phyloP scores from a whole-genome alignment of 1,284 basidiomycete species.

The Leccinum fallax region DNA sequence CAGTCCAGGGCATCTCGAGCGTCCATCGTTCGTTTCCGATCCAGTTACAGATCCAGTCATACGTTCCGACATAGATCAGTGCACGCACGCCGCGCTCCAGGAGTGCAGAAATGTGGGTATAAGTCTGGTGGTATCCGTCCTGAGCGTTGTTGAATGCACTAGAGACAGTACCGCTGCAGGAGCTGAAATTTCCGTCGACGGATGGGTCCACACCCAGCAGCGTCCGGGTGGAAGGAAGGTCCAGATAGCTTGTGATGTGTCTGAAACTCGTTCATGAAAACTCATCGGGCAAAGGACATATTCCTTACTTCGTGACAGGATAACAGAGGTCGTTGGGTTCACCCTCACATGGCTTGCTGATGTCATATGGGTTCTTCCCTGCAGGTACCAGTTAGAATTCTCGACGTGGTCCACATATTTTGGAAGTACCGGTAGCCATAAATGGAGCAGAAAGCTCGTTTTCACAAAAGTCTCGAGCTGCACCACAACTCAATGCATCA shows the following conservation, averaged over 20 bases:
- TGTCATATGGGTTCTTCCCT: constrained; percentile 51
- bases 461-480: constrained; percentile 46
- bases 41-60: constrained; percentile 80
- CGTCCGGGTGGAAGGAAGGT: constrained; percentile 48
- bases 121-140: constrained; percentile 47
- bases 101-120: constrained; percentile 65
- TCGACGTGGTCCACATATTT: constrained; percentile 25
- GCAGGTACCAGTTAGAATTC: constrained; percentile 12
- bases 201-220: constrained; percentile 59
- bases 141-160: constrained; percentile 41
- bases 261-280: constrained; percentile 34
- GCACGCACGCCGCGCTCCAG: constrained; percentile 75
- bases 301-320: constrained; percentile 45
- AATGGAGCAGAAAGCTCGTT: constrained; percentile 38
- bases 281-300: not conserved
- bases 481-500: constrained; percentile 54
- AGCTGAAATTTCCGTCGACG: constrained; percentile 46
- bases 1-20: constrained; percentile 63
- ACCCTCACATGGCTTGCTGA: constrained; percentile 60
- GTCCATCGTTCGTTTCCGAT: constrained; percentile 73
- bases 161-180: constrained; percentile 40
- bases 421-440: constrained; percentile 36
- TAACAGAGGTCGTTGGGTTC: constrained; percentile 42
- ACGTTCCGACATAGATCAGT: constrained; percentile 74
- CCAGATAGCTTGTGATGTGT: constrained; percentile 46